Evolutionary conservation across 176 grass and related monocot genomes (phyloP).

Genomic region (Stipa capillata): DNA sequence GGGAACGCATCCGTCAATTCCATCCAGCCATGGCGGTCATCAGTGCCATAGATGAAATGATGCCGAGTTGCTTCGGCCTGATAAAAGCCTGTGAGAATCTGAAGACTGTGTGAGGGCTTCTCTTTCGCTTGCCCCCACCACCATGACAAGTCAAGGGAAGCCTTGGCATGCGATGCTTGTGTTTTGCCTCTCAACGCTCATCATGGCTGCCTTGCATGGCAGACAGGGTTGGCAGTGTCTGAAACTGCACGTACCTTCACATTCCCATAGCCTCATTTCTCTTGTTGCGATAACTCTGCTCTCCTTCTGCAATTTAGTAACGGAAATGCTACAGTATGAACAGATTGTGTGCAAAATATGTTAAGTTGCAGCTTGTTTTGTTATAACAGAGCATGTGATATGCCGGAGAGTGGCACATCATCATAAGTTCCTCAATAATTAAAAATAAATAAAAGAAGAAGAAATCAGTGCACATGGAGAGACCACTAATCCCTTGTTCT

Average conservation of each 20-base stretch:
- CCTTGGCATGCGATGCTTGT: constrained; percentile 16
- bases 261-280: not conserved
- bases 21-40: constrained; percentile 11
- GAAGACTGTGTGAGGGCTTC: not conserved
- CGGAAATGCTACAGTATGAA: too few relatives aligned
- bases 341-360: not conserved
- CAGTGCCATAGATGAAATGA: constrained; percentile 1
- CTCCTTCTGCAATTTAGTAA: too few relatives aligned
- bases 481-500: constrained; percentile 4
- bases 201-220: constrained; percentile 17
- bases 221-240: constrained; percentile 11
- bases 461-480: not conserved
- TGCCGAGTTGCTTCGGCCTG: constrained; percentile 33
- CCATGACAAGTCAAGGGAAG: not conserved
- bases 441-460: not conserved
- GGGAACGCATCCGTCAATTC: not conserved
- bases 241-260: not conserved
- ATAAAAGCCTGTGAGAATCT: constrained; percentile 22
- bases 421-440: not conserved
- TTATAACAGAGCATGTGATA: not conserved
- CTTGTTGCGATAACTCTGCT: not conserved
- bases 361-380: not conserved
- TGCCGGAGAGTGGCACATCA: not conserved
- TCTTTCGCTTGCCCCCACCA: not conserved
- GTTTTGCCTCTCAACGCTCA: constrained; percentile 1